Evolutionary conservation across 768 basidiomycete species (phyloP).

Genomic region (Tulasnella calospora): DNA sequence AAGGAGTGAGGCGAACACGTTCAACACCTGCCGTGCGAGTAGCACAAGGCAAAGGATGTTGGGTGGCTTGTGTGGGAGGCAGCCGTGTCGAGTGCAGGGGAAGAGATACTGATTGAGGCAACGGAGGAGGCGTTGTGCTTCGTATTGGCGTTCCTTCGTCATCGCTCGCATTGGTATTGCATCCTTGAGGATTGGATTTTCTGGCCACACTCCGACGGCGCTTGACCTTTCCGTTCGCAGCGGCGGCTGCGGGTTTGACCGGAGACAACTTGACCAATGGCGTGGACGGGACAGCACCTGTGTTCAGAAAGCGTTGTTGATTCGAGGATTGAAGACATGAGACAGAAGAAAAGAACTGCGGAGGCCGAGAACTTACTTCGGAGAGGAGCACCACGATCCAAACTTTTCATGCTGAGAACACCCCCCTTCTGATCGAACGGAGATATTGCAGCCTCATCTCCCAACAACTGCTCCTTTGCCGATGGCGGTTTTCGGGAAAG

Average conservation of each 20-base stretch:
- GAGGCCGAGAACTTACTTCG: neutral
- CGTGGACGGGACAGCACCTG: neutral
- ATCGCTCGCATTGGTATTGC: neutral
- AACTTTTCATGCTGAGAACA: conserved; percentile 46
- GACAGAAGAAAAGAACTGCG: conserved; percentile 5
- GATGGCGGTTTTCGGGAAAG: conserved; percentile 22
- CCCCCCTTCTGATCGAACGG: conserved; percentile 29
- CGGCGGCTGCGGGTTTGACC: conserved; percentile 48
- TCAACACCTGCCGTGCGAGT: neutral
- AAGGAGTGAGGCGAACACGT: neutral
- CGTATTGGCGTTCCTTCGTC: conserved; percentile 37
- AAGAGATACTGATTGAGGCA: conserved; percentile 75
- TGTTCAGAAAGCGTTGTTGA: neutral
- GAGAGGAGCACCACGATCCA: neutral
- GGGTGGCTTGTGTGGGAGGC: conserved; percentile 33
- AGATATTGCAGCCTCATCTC: conserved; percentile 21
- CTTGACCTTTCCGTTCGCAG: conserved; percentile 51
- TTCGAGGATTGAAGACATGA: neutral
- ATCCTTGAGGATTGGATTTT: conserved; percentile 35
- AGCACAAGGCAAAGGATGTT: conserved; percentile 2
- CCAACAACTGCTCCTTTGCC: neutral
- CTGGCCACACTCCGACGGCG: conserved; percentile 11
- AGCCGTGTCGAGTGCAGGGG: conserved; percentile 60
- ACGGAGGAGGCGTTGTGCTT: conserved; percentile 73
- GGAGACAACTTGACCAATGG: conserved; percentile 38